Base-by-base conservation (phyloP, 2,329 filamentous ascomycete species). In the Xylariaceae sp. region DNA sequence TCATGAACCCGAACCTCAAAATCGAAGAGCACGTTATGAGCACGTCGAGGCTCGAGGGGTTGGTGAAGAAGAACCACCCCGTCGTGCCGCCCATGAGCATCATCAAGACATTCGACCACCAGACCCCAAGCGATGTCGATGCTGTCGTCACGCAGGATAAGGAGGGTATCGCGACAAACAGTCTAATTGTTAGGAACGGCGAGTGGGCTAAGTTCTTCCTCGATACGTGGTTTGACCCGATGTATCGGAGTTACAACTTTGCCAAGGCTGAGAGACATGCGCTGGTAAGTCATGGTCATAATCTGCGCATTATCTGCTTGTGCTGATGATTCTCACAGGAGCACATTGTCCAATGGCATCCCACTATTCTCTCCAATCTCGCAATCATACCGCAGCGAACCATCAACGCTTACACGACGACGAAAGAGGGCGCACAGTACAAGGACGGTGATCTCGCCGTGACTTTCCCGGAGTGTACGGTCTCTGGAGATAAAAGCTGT, bases 41-140 rank as follows among this genome's bases (percentile, higher is more conserved):
- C 11, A 71, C 83, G 11, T 73, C 74, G 45, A 81, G 76, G 48
- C 76, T 99, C 42, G 87, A 95, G 62, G 76, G 75, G 18, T 67
- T 88, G 49, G 96, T 97, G 89, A 81, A 94, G 60, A 87, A 84
- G 66, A 88, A 96, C 67, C 78, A 85, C 47, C 83, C 94, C 6
- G 83, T 99, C 44, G 92, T 97, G 9, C 94, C 92, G 2, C 94
- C 95, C 0, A 90, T 96, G 71, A 95, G 90, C 71, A 91, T 99
- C 61, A 97, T 99, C 72, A 92, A 89, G 75, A 97, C 95, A 0
- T 96, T 95, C 66, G 75, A 80, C 14, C 86, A 95, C 64, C 74
- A 96, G n/a, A 83, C 82, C 54, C 85, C 84, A 33, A 77, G 87
- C 40, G 81, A 90, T 48, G 83, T 95, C 39, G 88, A 95, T 57